Base-by-base conservation (phyloP, 768 basidiomycete species). In the Lentinus tigrinus region DNA sequence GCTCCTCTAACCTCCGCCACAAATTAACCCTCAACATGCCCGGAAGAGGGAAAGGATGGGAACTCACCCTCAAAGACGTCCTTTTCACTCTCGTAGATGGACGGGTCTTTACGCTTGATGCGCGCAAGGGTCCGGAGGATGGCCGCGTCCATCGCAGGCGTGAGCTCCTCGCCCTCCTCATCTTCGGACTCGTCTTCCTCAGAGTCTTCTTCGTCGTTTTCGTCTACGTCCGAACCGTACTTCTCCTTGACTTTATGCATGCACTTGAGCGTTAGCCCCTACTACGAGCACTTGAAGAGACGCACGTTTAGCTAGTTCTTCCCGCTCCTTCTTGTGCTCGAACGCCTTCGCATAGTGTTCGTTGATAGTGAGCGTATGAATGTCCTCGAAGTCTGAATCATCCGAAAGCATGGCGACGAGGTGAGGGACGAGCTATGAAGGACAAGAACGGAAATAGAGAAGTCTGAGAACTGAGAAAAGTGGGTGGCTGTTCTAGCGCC, bases 111-210 rank as follows among this genome's bases (percentile, higher is more conserved):
- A 53, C 81, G 80, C 69, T 84, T 84, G 54, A 98, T 97, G 64
- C 87, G 82, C 0, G 88, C 91, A 9, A 99, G 78, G 1, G 94
- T 98, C 47, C 93, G 80, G 39, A 98, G 79, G 65, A 98, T 97
- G 19, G 97, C 97, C 43, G 87, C 97, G 66, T 98, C 96, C 49
- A 98, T 84, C 0, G 87, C 88, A 4, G 95, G 94, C 0, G 95
- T 98, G 50, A 98, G 82, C 70, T 98, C 92, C 64, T 93, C 93
- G 14, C 95, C 97, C 56, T 96, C 91, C 67, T 95, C 88, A 7
- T 77, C 78, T 2, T 81, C 84, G 19, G 31, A 31, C 64, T 93
- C 93, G 14, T 95, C 97, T 56, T 96, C 91, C 67, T 95, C 88
- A 7, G 75, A 73, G 8, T 79, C 78, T n/a, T 72, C 75, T 3